Conservation (phyloP, 129 eudicot species). For the Dittrichia graveolens region DNA sequence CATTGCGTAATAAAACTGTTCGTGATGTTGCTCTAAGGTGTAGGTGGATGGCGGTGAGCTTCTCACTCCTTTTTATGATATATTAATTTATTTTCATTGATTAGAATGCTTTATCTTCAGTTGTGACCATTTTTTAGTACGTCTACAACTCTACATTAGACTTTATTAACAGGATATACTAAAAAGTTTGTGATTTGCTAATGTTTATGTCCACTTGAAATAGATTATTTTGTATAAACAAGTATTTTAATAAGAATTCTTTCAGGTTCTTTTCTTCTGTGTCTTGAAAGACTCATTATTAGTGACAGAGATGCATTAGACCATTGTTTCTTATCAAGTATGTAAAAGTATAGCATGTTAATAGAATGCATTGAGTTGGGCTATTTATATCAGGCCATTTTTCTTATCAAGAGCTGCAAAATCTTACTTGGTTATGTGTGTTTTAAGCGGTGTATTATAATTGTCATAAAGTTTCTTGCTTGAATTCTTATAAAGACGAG, state of each 20-base stretch:
- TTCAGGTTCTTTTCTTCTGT: background rate
- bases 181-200: background rate
- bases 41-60: conserved; percentile 91
- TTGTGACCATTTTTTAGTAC: background rate
- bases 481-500: conserved; percentile 26
- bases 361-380: too few relatives aligned
- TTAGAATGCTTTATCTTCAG: background rate
- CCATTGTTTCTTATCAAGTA: background rate
- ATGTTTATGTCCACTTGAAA: conserved; percentile 2
- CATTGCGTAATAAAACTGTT: conserved; percentile 81
- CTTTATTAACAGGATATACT: background rate
- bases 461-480: conserved; percentile 15
- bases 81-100: background rate
- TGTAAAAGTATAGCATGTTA: too few relatives aligned
- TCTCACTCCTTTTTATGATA: conserved; percentile 28
- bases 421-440: background rate
- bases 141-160: background rate
- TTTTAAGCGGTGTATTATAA: background rate
- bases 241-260: background rate
- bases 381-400: too few relatives aligned
- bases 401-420: background rate
- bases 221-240: background rate
- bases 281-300: background rate
- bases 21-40: conserved; percentile 96
- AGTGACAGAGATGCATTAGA: background rate